Evolutionary conservation across 352 stramenopile genomes (phyloP).

Genomic region (Ophiocytium majus): DNA sequence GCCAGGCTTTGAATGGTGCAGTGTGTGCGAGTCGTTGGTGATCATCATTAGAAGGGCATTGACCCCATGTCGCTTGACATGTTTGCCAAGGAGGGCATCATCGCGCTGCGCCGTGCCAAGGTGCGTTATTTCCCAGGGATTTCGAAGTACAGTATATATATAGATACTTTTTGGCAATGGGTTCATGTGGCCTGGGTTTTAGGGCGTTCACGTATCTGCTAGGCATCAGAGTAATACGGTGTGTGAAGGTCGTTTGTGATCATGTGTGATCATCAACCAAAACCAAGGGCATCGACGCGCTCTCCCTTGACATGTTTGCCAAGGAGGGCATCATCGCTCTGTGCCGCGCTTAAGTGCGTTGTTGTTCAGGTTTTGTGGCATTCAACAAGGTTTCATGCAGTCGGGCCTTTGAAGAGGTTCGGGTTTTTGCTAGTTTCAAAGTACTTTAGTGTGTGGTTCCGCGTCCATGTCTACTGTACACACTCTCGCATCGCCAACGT

Average conservation of each 20-base stretch:
- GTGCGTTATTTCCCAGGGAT: neutral
- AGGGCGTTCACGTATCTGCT: too few relatives aligned
- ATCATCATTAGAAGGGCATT: constrained; percentile 99
- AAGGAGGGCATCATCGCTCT: constrained; percentile 98
- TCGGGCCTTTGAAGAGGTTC: neutral
- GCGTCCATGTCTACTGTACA: neutral
- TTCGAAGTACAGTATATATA: neutral
- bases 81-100: constrained; percentile 98
- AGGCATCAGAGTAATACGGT: too few relatives aligned
- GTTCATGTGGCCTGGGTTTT: neutral
- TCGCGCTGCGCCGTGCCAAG: constrained; percentile 94
- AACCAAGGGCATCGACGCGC: constrained; percentile 99
- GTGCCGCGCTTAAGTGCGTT: constrained; percentile 82
- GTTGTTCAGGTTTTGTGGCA: neutral
- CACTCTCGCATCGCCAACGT: too few relatives aligned
- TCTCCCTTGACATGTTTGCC: constrained; percentile 97
- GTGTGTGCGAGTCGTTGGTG: constrained; percentile 95
- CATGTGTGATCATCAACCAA: constrained; percentile 99
- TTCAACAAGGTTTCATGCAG: neutral
- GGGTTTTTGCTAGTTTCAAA: too few relatives aligned
- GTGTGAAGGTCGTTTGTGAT: constrained; percentile 96
- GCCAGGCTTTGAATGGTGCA: too few relatives aligned
- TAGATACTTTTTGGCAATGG: too few relatives aligned
- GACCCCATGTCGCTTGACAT: constrained; percentile 98
- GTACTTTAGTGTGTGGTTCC: constrained; percentile 94